Evolutionary conservation across 495 filamentous ascomycete genomes (phyloP).

Genomic region (Pseudomonodictys pantanalensis): DNA sequence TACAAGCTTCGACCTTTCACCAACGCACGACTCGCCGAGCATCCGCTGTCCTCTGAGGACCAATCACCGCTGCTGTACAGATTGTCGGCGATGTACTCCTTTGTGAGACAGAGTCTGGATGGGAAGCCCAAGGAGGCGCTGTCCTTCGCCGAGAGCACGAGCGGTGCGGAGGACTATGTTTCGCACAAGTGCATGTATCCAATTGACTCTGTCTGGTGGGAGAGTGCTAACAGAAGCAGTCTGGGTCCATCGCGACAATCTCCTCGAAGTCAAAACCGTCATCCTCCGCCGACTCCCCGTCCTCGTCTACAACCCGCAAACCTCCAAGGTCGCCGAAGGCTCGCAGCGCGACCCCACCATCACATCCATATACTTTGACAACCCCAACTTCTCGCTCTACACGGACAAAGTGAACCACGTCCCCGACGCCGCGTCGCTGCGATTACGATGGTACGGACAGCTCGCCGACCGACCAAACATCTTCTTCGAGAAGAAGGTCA

Average conservation of each 20-base stretch:
- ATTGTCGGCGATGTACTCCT: constrained; percentile 93
- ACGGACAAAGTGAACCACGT: constrained; percentile 74
- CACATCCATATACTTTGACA: constrained; percentile 95
- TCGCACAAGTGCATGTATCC: constrained; percentile 73
- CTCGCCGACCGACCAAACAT: constrained; percentile 74
- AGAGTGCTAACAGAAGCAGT: no score
- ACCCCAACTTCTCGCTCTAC: constrained; percentile 78
- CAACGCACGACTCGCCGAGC: constrained; percentile 78
- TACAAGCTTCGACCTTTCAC: constrained; percentile 89
- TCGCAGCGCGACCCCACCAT: constrained; percentile 80
- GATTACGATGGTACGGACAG: constrained; percentile 89
- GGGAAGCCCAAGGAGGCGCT: constrained; percentile 41
- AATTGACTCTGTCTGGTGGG: neutral
- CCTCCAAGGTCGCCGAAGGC: constrained; percentile 72
- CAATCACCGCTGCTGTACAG: constrained; percentile 87
- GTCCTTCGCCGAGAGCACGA: constrained; percentile 39
- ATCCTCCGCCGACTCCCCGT: constrained; percentile 87
- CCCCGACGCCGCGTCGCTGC: constrained; percentile 75
- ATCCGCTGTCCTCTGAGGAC: constrained; percentile 93
- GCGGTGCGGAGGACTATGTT: constrained; percentile 67
- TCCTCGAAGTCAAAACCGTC: constrained; percentile 92
- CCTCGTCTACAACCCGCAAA: constrained; percentile 85
- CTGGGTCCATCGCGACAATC: constrained; percentile 93
- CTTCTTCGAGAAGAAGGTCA: constrained; percentile 81
- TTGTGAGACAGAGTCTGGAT: constrained; percentile 78